Conservation (phyloP, 305 asterid genomes). For the Fraxinus sp. region DNA sequence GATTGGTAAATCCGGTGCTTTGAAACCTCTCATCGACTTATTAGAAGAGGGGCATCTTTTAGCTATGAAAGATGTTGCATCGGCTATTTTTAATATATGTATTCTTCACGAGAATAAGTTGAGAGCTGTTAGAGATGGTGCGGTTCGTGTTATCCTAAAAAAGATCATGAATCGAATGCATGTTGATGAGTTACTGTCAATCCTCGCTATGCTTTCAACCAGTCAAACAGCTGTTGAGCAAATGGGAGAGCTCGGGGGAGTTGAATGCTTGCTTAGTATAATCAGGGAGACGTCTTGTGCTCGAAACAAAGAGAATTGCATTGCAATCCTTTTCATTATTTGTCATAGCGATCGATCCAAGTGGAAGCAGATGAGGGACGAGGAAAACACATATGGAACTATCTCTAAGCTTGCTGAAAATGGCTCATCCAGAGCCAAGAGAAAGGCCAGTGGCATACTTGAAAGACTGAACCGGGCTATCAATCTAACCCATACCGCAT, state of each 20-base stretch:
- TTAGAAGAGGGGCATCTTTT: conserved; percentile 42
- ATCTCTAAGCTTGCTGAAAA: conserved; percentile 37
- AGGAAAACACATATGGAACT: conserved; percentile 34
- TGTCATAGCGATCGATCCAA: conserved; percentile 40
- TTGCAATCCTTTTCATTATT: conserved; percentile 41
- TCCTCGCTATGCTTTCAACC: conserved; percentile 47
- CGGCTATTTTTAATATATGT: conserved; percentile 45
- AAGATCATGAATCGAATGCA: conserved; percentile 31
- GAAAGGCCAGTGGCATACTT: conserved; percentile 50
- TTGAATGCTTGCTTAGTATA: conserved; percentile 38
- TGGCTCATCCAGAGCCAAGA: conserved; percentile 53
- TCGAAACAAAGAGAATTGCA: conserved; percentile 47
- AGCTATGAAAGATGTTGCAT: conserved; percentile 49
- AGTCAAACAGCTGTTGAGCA: conserved; percentile 46
- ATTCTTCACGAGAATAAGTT: conserved; percentile 42
- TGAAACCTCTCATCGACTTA: conserved; percentile 43
- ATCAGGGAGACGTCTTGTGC: conserved; percentile 38
- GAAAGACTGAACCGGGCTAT: conserved; percentile 41
- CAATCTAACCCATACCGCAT: conserved; percentile 45
- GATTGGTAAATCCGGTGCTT: conserved; percentile 42
- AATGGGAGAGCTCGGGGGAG: conserved; percentile 44
- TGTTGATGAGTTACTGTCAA: conserved; percentile 43
- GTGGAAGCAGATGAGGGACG: conserved; percentile 47
- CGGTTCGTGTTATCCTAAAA: conserved; percentile 35
- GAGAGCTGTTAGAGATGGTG: conserved; percentile 49